These are phyloP conservation scores for Acer saccharum DNA, from an alignment of 345 rosid species.

Conservation along the genomic window DNA sequence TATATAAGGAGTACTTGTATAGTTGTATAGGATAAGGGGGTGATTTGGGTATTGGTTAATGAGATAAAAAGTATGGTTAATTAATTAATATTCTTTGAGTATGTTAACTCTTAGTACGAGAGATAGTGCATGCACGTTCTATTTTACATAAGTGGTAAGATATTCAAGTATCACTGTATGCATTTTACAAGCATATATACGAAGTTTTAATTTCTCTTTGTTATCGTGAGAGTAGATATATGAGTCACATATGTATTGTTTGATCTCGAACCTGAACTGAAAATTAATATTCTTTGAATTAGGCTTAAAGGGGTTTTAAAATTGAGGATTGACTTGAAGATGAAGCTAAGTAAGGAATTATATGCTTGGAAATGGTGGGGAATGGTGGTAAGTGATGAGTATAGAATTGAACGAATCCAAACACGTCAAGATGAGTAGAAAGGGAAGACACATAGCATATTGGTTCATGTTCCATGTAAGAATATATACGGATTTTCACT, in stretches of 20 bases:
- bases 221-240: too few species aligned
- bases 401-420: constrained; percentile 24
- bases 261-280: too few species aligned
- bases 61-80: constrained; percentile 8
- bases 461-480: constrained; percentile 31
- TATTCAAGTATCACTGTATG: too few species aligned
- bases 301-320: constrained; percentile 4
- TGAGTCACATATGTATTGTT: too few species aligned
- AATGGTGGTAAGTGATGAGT: constrained; percentile 38
- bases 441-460: constrained; percentile 43
- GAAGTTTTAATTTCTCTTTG: too few species aligned
- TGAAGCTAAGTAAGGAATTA: constrained; percentile 52
- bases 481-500: constrained; percentile 43
- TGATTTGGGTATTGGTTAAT: background rate
- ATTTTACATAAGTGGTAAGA: too few species aligned
- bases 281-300: constrained; percentile 3
- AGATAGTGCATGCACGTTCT: too few species aligned
- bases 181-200: too few species aligned
- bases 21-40: background rate
- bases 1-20: background rate
- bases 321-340: constrained; percentile 32
- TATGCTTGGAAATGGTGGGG: constrained; percentile 43
- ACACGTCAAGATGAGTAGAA: constrained; percentile 20
- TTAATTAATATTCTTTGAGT: too few species aligned
- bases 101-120: too few species aligned